Percentiles rank a stretch among this genome's conserved stretches.
Conservation (phyloP, 1,139 yeast species). For the Maudiozyma humilis region DNA sequence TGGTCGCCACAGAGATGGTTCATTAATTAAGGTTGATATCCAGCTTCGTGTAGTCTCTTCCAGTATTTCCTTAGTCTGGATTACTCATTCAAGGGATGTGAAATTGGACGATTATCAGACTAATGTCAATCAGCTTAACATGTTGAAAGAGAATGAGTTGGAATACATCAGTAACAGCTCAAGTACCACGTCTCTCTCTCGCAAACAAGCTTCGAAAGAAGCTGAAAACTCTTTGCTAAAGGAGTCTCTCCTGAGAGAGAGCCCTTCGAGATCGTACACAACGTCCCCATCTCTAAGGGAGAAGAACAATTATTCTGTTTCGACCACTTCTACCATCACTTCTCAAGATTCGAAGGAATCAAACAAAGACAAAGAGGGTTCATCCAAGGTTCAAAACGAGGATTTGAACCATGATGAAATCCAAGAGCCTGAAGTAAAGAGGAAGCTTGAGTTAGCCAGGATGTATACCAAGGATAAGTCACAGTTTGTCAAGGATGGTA, state of each 20-base stretch:
- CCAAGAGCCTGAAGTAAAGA: conserved; percentile 19
- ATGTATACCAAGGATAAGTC: conserved; percentile 24
- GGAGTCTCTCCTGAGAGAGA: background rate
- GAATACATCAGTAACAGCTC: conserved; percentile 28
- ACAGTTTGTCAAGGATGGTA: conserved; percentile 26
- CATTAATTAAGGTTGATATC: conserved; percentile 58
- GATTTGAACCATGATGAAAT: conserved; percentile 4
- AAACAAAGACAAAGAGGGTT: background rate
- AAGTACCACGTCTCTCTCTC: conserved; percentile 25
- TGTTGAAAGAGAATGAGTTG: conserved; percentile 32
- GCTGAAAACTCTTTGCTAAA: conserved; percentile 10
- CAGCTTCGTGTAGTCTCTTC: conserved; percentile 66
- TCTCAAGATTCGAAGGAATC: conserved; percentile 2
- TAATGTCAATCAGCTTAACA: conserved; percentile 34
- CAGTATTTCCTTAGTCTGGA: conserved; percentile 65
- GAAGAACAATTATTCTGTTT: background rate
- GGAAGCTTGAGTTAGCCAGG: conserved; percentile 22
- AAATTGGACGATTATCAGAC: conserved; percentile 26
- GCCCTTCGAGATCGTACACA: background rate
- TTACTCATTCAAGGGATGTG: conserved; percentile 62
- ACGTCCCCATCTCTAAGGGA: conserved; percentile 1
- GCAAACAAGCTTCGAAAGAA: conserved; percentile 17
- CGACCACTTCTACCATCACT: conserved; percentile 2
- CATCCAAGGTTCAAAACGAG: background rate
- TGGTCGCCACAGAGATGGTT: conserved; percentile 68